These are phyloP conservation scores for Leccinum cinnamomeum DNA, from an alignment of 1,284 basidiomycete species.

Conservation along the genomic window DNA sequence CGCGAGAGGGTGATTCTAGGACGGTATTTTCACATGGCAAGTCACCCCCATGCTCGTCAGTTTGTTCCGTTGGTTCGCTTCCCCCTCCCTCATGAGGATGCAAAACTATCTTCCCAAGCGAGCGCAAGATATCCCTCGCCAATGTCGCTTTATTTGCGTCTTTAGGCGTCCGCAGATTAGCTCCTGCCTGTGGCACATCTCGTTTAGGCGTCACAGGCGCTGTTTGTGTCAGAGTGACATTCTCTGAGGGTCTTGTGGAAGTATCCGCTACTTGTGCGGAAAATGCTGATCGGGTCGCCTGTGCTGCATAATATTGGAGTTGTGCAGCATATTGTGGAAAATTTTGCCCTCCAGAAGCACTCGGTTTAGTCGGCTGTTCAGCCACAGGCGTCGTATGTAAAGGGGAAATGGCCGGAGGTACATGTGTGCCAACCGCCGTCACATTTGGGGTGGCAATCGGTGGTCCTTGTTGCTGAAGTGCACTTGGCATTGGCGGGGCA, in stretches of 20 bases:
- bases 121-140: slow-evolving; percentile 44
- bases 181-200: background rate
- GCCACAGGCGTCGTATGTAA: background rate
- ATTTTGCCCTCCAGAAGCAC: slow-evolving; percentile 1
- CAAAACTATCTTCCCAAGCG: slow-evolving; percentile 33
- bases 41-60: background rate
- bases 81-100: slow-evolving; percentile 8
- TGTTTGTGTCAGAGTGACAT: background rate
- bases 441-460: background rate
- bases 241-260: background rate
- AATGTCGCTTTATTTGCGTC: slow-evolving; percentile 41
- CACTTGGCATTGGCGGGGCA: background rate
- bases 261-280: slow-evolving; percentile 2
- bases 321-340: slow-evolving; percentile 18
- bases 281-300: slow-evolving; percentile 10
- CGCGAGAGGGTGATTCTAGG: background rate
- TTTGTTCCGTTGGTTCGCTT: slow-evolving; percentile 1
- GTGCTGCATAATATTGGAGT: slow-evolving; percentile 26
- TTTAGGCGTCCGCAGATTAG: slow-evolving; percentile 32
- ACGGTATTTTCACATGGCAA: background rate
- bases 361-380: background rate
- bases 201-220: slow-evolving; percentile 9
- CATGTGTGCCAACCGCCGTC: background rate
- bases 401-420: background rate
- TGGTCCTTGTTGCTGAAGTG: background rate